These are phyloP conservation scores for Naganishia kalamii DNA, from an alignment of 768 basidiomycete species.

Conservation along the genomic window DNA sequence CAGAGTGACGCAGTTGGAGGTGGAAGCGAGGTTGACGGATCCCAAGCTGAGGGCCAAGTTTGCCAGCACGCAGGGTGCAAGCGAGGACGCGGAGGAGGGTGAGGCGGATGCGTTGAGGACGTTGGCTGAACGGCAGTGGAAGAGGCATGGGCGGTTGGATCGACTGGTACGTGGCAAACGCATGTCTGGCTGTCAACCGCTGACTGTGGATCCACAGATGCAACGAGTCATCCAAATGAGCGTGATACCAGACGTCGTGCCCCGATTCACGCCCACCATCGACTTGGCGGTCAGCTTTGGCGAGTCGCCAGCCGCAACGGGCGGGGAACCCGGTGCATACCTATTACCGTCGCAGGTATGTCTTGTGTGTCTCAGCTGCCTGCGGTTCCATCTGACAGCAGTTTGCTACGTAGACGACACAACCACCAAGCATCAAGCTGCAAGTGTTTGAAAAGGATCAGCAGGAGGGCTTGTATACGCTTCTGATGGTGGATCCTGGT, in stretches of 20 bases:
- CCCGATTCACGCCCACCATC: slow-evolving; percentile 62
- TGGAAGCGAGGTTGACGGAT: slow-evolving; percentile 77
- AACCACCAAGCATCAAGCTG: slow-evolving; percentile 61
- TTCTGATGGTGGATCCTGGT: slow-evolving; percentile 86
- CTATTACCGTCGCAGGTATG: slow-evolving; percentile 63
- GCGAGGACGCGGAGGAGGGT: slow-evolving; percentile 30
- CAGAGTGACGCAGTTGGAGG: slow-evolving; percentile 59
- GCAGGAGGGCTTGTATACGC: slow-evolving; percentile 69
- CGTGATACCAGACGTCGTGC: slow-evolving; percentile 79
- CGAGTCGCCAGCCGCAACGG: background rate
- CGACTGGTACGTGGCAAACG: slow-evolving; percentile 58
- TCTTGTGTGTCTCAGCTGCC: background rate
- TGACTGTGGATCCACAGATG: slow-evolving; percentile 56
- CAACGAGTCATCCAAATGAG: slow-evolving; percentile 86
- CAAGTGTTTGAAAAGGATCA: slow-evolving; percentile 63
- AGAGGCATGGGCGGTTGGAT: slow-evolving; percentile 74
- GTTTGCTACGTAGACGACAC: slow-evolving; percentile 54
- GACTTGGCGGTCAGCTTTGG: slow-evolving; percentile 63
- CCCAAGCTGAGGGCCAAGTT: slow-evolving; percentile 75
- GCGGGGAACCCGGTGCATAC: slow-evolving; percentile 66
- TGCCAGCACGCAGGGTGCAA: slow-evolving; percentile 67
- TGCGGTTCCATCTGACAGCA: background rate
- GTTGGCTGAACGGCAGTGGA: slow-evolving; percentile 75
- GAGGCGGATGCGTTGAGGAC: slow-evolving; percentile 51
- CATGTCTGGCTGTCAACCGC: background rate